Percentiles rank a stretch among this genome's conserved stretches.
phyloP scores from a whole-genome alignment of 768 basidiomycete species.

The Zangia roseola region DNA sequence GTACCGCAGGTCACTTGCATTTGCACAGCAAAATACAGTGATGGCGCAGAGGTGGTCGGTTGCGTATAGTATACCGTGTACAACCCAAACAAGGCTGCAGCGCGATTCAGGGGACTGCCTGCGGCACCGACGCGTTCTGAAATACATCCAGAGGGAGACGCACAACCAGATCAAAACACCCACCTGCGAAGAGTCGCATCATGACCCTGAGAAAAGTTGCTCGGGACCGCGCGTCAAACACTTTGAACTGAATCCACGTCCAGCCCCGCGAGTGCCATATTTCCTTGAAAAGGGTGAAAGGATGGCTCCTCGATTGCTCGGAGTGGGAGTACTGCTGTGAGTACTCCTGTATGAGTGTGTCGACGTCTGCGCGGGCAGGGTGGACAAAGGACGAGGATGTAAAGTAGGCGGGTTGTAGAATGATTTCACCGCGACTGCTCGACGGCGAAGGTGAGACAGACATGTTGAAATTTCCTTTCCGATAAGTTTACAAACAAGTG shows the following conservation, averaged over 20 bases:
- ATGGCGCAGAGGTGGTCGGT: slow-evolving; percentile 51
- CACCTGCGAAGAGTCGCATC: slow-evolving; percentile 67
- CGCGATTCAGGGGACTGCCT: slow-evolving; percentile 54
- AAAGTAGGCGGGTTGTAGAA: slow-evolving; percentile 74
- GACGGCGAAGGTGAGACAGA: slow-evolving; percentile 54
- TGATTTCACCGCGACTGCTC: slow-evolving; percentile 54
- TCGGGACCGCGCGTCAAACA: slow-evolving; percentile 65
- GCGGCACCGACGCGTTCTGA: slow-evolving; percentile 54
- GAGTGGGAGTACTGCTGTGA: slow-evolving; percentile 44
- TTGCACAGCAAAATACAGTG: slow-evolving; percentile 48
- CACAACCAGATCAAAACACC: slow-evolving; percentile 11
- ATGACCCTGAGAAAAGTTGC: slow-evolving; percentile 60
- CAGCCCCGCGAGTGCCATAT: slow-evolving; percentile 70
- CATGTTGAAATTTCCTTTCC: slow-evolving; percentile 32
- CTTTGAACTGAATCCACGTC: slow-evolving; percentile 74
- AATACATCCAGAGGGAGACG: not conserved
- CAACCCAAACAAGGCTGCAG: slow-evolving; percentile 62
- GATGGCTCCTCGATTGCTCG: slow-evolving; percentile 30
- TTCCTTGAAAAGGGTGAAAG: slow-evolving; percentile 70
- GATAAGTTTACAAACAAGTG: slow-evolving; percentile 14
- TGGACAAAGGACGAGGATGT: slow-evolving; percentile 73
- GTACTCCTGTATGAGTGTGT: slow-evolving; percentile 50
- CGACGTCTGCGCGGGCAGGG: slow-evolving; percentile 63
- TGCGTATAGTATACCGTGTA: slow-evolving; percentile 74
- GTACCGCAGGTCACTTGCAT: slow-evolving; percentile 62